A percentile compares a stretch with the other conserved stretches of the same genome.
phyloP scores from a whole-genome alignment of 306 rosid species.

The Parietaria judaica region DNA sequence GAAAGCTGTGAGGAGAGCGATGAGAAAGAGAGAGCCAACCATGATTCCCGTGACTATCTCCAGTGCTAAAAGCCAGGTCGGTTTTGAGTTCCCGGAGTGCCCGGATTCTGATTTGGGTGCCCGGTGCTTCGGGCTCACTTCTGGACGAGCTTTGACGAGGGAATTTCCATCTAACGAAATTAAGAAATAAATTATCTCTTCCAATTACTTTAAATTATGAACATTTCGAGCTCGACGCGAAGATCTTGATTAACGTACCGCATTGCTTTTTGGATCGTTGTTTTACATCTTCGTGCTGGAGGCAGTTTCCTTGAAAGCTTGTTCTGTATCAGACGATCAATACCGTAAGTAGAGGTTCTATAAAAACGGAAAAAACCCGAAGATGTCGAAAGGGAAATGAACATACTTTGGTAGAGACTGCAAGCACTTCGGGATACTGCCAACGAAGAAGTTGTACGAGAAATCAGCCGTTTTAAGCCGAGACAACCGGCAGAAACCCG shows the following conservation, averaged over 20 bases:
- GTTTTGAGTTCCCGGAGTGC: slow-evolving; percentile 53
- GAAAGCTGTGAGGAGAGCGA: slow-evolving; percentile 56
- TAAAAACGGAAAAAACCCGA: slow-evolving; percentile 11
- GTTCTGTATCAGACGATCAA: slow-evolving; percentile 35
- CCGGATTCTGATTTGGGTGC: slow-evolving; percentile 28
- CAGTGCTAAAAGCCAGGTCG: slow-evolving; percentile 78
- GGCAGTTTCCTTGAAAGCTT: slow-evolving; percentile 92
- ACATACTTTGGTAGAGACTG: slow-evolving; percentile 69
- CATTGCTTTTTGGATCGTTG: slow-evolving; percentile 67
- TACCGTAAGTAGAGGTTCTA: slow-evolving; percentile 20
- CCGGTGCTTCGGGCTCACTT: slow-evolving; percentile 27
- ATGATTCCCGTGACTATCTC: slow-evolving; percentile 75
- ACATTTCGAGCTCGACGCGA: too few species aligned
- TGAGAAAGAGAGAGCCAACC: slow-evolving; percentile 56
- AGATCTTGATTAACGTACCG: slow-evolving; percentile 34
- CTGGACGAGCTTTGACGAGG: slow-evolving; percentile 49
- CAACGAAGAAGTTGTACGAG: slow-evolving; percentile 83
- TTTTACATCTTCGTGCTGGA: slow-evolving; percentile 42
- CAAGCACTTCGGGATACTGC: slow-evolving; percentile 83
- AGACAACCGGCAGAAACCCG: slow-evolving; percentile 66
- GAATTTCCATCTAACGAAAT: slow-evolving; percentile 42
- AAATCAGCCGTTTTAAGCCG: slow-evolving; percentile 72
- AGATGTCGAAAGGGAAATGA: slow-evolving; percentile 14
- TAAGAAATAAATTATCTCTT: not conserved
- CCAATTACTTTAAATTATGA: too few species aligned